Percentiles rank a stretch among this genome's conserved stretches.
phyloP scores from a whole-genome alignment of 768 basidiomycete genomes.

The Podaxis mareebaensis region DNA sequence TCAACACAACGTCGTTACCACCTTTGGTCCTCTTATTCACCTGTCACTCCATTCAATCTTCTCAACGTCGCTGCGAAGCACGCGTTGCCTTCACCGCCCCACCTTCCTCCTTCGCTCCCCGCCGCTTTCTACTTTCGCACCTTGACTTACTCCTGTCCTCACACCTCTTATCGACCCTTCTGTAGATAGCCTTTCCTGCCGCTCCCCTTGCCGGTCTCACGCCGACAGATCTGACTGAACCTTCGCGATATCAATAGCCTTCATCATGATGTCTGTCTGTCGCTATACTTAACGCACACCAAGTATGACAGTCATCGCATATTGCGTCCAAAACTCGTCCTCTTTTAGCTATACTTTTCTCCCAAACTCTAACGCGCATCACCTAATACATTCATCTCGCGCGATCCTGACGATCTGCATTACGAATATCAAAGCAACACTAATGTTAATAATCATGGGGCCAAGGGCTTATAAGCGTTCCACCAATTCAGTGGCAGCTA shows the following conservation, averaged over 20 bases:
- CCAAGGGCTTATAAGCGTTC: constrained; percentile 9
- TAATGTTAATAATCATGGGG: neutral
- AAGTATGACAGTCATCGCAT: neutral
- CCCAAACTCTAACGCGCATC: neutral
- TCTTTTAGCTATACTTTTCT: neutral
- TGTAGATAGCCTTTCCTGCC: neutral
- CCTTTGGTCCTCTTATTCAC: neutral
- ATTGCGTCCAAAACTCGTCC: neutral
- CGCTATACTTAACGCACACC: neutral
- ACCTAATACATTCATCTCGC: neutral
- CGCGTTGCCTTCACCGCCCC: neutral
- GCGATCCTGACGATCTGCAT: neutral
- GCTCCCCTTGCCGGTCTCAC: neutral
- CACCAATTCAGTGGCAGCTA: neutral
- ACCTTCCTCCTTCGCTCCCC: neutral
- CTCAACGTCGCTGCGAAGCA: neutral
- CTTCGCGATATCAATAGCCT: neutral
- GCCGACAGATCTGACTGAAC: neutral
- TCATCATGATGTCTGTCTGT: neutral
- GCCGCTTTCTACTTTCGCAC: neutral
- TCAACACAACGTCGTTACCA: neutral
- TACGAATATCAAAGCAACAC: neutral
- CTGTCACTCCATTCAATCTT: neutral
- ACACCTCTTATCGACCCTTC: neutral
- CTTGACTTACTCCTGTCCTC: neutral